Base-by-base conservation (phyloP, 1,284 basidiomycete species). In the Cryptococcus sp. region DNA sequence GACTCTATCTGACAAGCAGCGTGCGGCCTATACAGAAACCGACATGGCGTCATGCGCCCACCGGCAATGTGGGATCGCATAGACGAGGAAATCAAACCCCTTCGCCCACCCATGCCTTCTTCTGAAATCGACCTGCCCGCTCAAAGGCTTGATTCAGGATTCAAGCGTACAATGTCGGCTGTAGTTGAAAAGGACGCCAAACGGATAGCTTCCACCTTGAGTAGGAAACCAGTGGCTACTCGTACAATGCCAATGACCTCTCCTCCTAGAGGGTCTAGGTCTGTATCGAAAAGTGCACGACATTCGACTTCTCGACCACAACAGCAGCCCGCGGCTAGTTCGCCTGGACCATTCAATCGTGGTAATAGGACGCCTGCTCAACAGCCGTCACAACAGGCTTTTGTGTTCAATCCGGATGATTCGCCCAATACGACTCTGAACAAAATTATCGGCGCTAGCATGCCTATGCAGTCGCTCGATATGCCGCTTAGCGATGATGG, bases 1-100 rank as follows among this genome's bases (percentile, higher is more conserved):
- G 32, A 34, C 32, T 9, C 16, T 34, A 41, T 10, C 39, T 41
- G 39, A 21, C 9, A 41, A 41, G 18, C 32, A 71, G 73, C 73
- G n/a, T 75, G 73, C 46, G 73, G 73, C 1, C 56, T 75, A 23
- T 75, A 73, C 60, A 73, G 62, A 62, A 72, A 75, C 55, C 69
- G 71, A 58, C 62, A 59, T 37, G 56, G 64, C 7, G 56, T 52
- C 16, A 70, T 73, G 68, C 63, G 71, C 11, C 71, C 73, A 4
- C 64, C 67, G 7, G 61, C 55, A 4, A 46, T 73, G 23, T 75
- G 71, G 73, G 57, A 61, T 16, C 64, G 61, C 22, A 60, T 61
- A 24, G 62, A 69, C 55, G 63, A 68, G n/a, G 63, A 65, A 34
- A 52, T 63, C 3, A 50, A 53, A 43, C 28, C 44, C 22, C 47